phyloP scores from a whole-genome alignment of 768 basidiomycete genomes.

The Amanita rimosa region DNA sequence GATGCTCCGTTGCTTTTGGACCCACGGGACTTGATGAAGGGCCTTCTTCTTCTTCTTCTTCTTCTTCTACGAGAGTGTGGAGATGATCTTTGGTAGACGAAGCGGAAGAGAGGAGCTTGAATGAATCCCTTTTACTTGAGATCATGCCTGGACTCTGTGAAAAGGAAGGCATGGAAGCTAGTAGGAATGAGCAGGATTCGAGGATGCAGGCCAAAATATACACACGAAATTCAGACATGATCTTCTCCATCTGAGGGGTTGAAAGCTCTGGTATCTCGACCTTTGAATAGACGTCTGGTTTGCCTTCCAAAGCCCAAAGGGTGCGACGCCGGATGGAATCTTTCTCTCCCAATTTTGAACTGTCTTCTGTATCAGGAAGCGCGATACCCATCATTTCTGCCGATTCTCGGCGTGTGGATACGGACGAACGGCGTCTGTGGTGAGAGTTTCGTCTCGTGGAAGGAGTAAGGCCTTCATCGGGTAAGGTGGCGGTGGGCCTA shows the following conservation, averaged over 20 bases:
- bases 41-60: slow-evolving; percentile 58
- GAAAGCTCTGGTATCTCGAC: slow-evolving; percentile 79
- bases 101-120: slow-evolving; percentile 54
- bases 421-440: slow-evolving; percentile 76
- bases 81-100: slow-evolving; percentile 67
- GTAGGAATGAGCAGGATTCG: slow-evolving; percentile 5
- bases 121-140: slow-evolving; percentile 68
- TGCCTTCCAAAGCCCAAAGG: slow-evolving; percentile 81
- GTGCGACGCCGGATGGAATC: slow-evolving; percentile 77
- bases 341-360: slow-evolving; percentile 57
- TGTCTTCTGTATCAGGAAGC: slow-evolving; percentile 60
- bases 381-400: slow-evolving; percentile 85
- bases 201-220: slow-evolving; percentile 30
- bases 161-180: slow-evolving; percentile 54
- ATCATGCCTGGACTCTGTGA: slow-evolving; percentile 29
- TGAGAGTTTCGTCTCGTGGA: slow-evolving; percentile 63
- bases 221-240: slow-evolving; percentile 60
- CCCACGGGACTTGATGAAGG: background rate
- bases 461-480: slow-evolving; percentile 13
- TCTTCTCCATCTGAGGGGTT: slow-evolving; percentile 43
- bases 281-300: slow-evolving; percentile 59
- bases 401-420: slow-evolving; percentile 83
- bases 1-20: background rate
- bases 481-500: background rate
- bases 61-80: slow-evolving; percentile 73